Evolutionary conservation across 345 rosid genomes (phyloP), one percentile per base, ranked within the genome.

Genomic region (Psidium guajava): DNA sequence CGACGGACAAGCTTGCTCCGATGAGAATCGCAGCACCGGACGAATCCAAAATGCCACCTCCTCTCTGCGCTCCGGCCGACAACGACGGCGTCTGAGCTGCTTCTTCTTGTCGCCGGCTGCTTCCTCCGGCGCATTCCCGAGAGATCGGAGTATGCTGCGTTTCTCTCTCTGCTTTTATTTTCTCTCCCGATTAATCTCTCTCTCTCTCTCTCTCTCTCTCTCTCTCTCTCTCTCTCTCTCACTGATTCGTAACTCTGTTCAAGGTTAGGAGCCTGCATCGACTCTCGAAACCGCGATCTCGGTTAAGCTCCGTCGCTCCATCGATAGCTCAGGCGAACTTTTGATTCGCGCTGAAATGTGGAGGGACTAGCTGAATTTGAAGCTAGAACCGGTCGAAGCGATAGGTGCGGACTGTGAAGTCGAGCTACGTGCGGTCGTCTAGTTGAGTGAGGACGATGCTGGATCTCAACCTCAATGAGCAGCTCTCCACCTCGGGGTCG

Each of bases 401-500:
- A 36, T 36, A 36, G 77, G 24, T 36, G 77, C 47, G 77, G 25
- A 5, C 77, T 2, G 77, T 18, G 77, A 18, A 69, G 77, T 69
- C 47, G 77, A 69, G 77, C 77, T 69, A 11, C 47, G 0, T 18
- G 40, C 24, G 54, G 56, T 10, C 55, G 83, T 47, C 50, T 54
- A 32, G 50, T 15, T 44, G 28, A 47, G 74, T 25, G 11, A 86
- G 86, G 5, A 36, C n/a, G 44, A 95, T 97, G 98, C 86, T 97
- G 89, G 99, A 97, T 97, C 98, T 97, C 90, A 94, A 95, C 84
- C 93, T 95, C 49, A 91, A 90, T 85, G 94, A 69, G 25, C 47
- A 69, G 47, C 47, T 87, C 85, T 90, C 87, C 51, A 91, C 59
- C 27, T 15, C 92, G 81, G 88, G 87, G 88, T 91, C 92, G 88